Evolutionary conservation across 2,329 filamentous ascomycete species (phyloP), one percentile per base, ranked within the genome.

Genomic region (Microdochium paspali): DNA sequence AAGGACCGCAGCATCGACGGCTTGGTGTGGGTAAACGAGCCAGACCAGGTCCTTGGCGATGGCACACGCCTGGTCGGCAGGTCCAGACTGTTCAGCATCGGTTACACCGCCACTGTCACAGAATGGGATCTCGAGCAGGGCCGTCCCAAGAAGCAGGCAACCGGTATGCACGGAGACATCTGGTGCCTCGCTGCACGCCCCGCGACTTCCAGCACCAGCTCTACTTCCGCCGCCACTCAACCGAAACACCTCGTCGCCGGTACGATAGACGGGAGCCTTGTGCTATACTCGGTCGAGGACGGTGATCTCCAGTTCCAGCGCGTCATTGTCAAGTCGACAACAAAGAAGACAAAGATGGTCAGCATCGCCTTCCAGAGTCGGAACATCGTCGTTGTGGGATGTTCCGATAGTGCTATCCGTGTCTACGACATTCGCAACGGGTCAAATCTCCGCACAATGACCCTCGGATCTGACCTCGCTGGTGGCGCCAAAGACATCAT

Each of bases 131-230:
- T 98, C 23, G 80, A 82, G 55, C 85, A 82, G 53, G 89, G 87
- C 13, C 75, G 80, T 48, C 87, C 90, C 10, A 79, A 85, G 67
- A 80, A 85, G 50, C 86, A 94, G 65, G 89, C 88, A 18, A 90
- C 87, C 58, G 93, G 91, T 43, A 94, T 94, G 65, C 89, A 95
- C 65, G 90, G 90, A 54, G 90, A 96, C 60, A 91, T 97, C 51
- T 98, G 93, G 93, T 97, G 91, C 67, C 79, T 98, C 58, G 88
- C 87, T 49, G 87, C 85, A 13, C 91, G 96, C 67, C 93, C 91
- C 3, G 71, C 73, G 53, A 67, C 71, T 49, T 50, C 62, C 25
- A 60, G 60, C 24, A 58, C 61, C 53, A 53, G 58, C 20, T 45
- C 53, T 15, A 43, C 63, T 52, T 50, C 53, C 10, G 47, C 56